A percentile compares a stretch with the other conserved stretches of the same genome.
Conservation (phyloP, 495 filamentous ascomycete genomes). For the Podospora pseudocomata region DNA sequence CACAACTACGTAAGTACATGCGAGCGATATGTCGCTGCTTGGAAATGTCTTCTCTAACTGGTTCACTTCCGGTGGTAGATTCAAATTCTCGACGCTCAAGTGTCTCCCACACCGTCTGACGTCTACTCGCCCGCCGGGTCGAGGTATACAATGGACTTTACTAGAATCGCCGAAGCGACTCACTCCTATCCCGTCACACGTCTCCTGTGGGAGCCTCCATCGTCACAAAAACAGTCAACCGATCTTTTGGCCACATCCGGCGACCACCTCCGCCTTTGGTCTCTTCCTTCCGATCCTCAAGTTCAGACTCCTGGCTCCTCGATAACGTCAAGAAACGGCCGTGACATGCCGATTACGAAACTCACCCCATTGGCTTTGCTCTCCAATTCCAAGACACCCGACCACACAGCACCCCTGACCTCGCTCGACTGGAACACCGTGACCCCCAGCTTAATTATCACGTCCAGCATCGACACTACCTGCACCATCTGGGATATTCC, state of each 20-base stretch:
- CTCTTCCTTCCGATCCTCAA: slow-evolving; percentile 60
- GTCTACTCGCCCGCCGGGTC: slow-evolving; percentile 63
- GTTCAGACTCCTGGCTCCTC: slow-evolving; percentile 57
- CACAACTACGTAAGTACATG: slow-evolving; percentile 80
- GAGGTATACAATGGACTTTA: slow-evolving; percentile 80
- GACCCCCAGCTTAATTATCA: slow-evolving; percentile 94
- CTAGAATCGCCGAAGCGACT: slow-evolving; percentile 92
- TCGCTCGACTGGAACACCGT: slow-evolving; percentile 98
- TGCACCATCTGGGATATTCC: slow-evolving; percentile 99
- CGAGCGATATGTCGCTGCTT: not conserved
- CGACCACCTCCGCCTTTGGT: slow-evolving; percentile 95
- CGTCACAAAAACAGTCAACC: slow-evolving; percentile 93
- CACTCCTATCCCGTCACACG: slow-evolving; percentile 97
- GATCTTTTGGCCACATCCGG: slow-evolving; percentile 95
- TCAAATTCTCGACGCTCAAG: slow-evolving; percentile 90
- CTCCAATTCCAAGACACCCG: slow-evolving; percentile 96
- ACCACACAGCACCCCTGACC: slow-evolving; percentile 94
- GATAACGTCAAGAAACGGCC: slow-evolving; percentile 64
- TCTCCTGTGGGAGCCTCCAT: slow-evolving; percentile 95
- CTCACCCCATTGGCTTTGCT: slow-evolving; percentile 89
- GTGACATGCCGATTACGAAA: slow-evolving; percentile 71
- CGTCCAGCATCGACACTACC: slow-evolving; percentile 96
- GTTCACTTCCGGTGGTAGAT: slow-evolving; percentile 54
- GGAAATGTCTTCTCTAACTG: not conserved
- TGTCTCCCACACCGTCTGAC: slow-evolving; percentile 68